Conservation (phyloP, 2,329 filamentous ascomycete species). For the Coccinonectria pachysandricola region DNA sequence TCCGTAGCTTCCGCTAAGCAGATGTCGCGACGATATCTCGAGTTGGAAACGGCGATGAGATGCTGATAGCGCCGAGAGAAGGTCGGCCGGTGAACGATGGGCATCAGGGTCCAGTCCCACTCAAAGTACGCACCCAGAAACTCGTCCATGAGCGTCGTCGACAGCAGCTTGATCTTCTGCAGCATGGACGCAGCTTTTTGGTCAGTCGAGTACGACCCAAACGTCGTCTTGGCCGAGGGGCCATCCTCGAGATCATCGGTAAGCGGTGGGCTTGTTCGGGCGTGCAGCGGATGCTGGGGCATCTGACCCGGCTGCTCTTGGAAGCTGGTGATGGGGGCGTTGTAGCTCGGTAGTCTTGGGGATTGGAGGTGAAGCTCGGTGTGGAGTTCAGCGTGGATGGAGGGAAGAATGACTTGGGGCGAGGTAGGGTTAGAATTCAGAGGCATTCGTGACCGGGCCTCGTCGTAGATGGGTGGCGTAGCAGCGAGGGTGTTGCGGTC, state of each 20-base stretch:
- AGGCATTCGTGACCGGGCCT: slow-evolving; percentile 12
- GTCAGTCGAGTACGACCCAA: slow-evolving; percentile 20
- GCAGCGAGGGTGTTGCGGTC: slow-evolving; percentile 9
- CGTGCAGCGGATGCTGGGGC: too few species aligned
- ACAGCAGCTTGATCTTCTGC: slow-evolving; percentile 16
- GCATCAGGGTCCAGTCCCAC: slow-evolving; percentile 16
- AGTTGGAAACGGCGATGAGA: slow-evolving; percentile 18
- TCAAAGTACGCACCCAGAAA: slow-evolving; percentile 16
- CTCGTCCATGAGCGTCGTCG: slow-evolving; percentile 18
- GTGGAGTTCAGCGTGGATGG: slow-evolving; percentile 12
- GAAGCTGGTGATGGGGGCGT: slow-evolving; percentile 6
- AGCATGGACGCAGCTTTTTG: slow-evolving; percentile 17
- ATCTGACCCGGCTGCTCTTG: too few species aligned
- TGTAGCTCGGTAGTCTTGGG: slow-evolving; percentile 13
- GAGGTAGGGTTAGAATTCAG: slow-evolving; percentile 10
- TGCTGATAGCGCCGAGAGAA: slow-evolving; percentile 18
- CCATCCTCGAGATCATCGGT: slow-evolving; percentile 19
- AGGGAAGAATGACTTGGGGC: slow-evolving; percentile 11
- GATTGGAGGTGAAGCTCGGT: slow-evolving; percentile 8
- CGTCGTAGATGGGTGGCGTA: slow-evolving; percentile 12
- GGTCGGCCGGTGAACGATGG: slow-evolving; percentile 13
- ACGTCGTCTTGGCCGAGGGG: slow-evolving; percentile 11
- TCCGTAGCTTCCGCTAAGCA: slow-evolving; percentile 17
- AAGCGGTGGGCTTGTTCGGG: slow-evolving; percentile 17
- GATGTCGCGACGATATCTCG: slow-evolving; percentile 18